Base-by-base conservation (phyloP, 2,329 filamentous ascomycete genomes). In the Bipolaris zeicola region DNA sequence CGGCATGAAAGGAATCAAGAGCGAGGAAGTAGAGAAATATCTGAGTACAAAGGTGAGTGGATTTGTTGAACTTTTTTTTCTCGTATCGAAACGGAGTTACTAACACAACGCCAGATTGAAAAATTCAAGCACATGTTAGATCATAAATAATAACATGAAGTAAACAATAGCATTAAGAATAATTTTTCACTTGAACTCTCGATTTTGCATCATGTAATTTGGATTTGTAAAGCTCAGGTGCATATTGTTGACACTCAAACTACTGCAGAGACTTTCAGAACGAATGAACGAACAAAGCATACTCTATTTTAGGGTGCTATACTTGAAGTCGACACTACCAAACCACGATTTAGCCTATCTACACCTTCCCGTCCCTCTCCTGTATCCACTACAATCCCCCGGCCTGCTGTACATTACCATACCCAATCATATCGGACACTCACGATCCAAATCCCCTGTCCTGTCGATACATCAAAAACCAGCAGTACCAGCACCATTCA, bases 11-110 rank as follows among this genome's bases (percentile, higher is more conserved):
- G 95, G 95, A 0, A 91, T 98, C 60, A 85, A 87, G 58, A 94
- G 94, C 69, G 85, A 88, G 51, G 95, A 99, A 78, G 90, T 98
- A 44, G 92, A 96, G 68, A 92, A 91, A 6, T 99, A 99, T 80
- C 80, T 99, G 61, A 91, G 89, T 75, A 97, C 95, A 2, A 99
- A 99, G 88, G 92, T 94, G 72, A 73, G 85, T 24, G n/a, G 6
- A 7, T 22, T 34, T 31, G 6, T 20, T 36, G 18, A 20, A 34
- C 16, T 22, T 28, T 4, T 4, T n/a, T 77, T 42, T 11, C 18
- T 16, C 11, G 20, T 11, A 28, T 26, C 8, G 16, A 16, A 16
- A 16, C 16, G 13, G 7, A 14, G n/a, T 11, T 31, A 38, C 64
- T 73, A 54, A 71, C 44, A 11, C 14, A 3, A 0, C 28, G 24